These are phyloP conservation scores for Aspergillus sp. DNA, from an alignment of 2,329 filamentous ascomycete species.

Conservation along the genomic window DNA sequence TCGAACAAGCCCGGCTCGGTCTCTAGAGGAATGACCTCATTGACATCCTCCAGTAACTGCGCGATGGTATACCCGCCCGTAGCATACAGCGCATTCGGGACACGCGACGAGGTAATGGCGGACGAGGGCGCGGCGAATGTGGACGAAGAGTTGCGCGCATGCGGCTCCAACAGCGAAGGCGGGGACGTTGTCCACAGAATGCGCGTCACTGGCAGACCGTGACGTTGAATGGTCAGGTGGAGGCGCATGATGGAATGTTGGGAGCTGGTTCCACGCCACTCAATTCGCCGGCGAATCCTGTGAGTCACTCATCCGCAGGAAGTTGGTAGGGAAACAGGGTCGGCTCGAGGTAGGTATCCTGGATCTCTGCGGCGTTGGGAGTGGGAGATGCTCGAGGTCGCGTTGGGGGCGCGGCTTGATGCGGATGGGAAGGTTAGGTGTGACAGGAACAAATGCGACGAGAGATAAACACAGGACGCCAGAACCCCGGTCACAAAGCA, in stretches of 20 bases:
- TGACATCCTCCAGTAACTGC: slow-evolving; percentile 73
- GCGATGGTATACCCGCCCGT: slow-evolving; percentile 67
- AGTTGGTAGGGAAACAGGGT: no score
- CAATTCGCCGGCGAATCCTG: not conserved
- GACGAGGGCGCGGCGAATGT: slow-evolving; percentile 30
- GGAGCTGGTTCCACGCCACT: not conserved
- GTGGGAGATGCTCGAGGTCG: not conserved
- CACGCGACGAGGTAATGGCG: slow-evolving; percentile 31
- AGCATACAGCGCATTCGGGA: slow-evolving; percentile 35
- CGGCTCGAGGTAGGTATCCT: no score
- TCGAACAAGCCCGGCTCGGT: slow-evolving; percentile 46
- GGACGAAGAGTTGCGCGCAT: slow-evolving; percentile 15
- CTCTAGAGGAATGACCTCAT: slow-evolving; percentile 79
- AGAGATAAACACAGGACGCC: not conserved
- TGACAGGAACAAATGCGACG: not conserved
- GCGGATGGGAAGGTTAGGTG: not conserved
- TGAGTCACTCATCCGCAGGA: not conserved
- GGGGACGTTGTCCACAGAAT: slow-evolving; percentile 68
- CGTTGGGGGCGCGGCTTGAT: not conserved
- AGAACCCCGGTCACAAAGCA: not conserved
- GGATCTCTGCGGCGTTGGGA: no score
- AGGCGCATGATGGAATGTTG: slow-evolving; percentile 60
- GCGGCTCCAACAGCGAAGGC: slow-evolving; percentile 36
- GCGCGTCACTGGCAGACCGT: slow-evolving; percentile 69
- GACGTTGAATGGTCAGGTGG: slow-evolving; percentile 69